Evolutionary conservation across 2,329 filamentous ascomycete species (phyloP).

Genomic region (Myriangium duriaei): DNA sequence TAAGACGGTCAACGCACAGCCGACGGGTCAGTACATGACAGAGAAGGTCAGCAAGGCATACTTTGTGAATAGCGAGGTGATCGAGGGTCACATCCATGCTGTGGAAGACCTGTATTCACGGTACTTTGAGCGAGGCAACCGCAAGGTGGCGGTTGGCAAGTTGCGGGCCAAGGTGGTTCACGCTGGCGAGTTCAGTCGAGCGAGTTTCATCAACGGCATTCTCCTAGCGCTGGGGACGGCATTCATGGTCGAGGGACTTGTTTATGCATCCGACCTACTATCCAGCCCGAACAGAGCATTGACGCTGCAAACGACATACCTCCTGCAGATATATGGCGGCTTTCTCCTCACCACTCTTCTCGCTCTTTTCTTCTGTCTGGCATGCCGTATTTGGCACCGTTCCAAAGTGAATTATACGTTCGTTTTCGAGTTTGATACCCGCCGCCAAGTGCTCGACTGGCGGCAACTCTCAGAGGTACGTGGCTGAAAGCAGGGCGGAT

Average conservation of each 20-base stretch:
- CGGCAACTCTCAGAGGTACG: constrained; percentile 62
- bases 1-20: constrained; percentile 70
- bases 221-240: constrained; percentile 30
- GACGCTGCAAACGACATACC: constrained; percentile 29
- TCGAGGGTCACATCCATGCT: constrained; percentile 66
- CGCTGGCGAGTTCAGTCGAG: constrained; percentile 45
- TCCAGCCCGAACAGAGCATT: constrained; percentile 17
- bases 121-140: constrained; percentile 89
- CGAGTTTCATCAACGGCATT: constrained; percentile 46
- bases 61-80: constrained; percentile 79
- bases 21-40: constrained; percentile 68
- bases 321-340: constrained; percentile 78
- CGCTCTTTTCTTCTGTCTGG: constrained; percentile 71
- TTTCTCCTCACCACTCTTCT: constrained; percentile 78
- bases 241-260: constrained; percentile 31
- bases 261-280: constrained; percentile 25
- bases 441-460: constrained; percentile 72
- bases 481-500: background rate
- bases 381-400: constrained; percentile 69
- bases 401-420: constrained; percentile 93
- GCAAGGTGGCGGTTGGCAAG: constrained; percentile 80
- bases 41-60: constrained; percentile 83
- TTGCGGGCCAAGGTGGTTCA: constrained; percentile 58
- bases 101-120: constrained; percentile 87
- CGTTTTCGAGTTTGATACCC: constrained; percentile 77